These are phyloP conservation scores for Glycyrrhiza uralensis DNA, from an alignment of 306 rosid species.

Conservation along the genomic window DNA sequence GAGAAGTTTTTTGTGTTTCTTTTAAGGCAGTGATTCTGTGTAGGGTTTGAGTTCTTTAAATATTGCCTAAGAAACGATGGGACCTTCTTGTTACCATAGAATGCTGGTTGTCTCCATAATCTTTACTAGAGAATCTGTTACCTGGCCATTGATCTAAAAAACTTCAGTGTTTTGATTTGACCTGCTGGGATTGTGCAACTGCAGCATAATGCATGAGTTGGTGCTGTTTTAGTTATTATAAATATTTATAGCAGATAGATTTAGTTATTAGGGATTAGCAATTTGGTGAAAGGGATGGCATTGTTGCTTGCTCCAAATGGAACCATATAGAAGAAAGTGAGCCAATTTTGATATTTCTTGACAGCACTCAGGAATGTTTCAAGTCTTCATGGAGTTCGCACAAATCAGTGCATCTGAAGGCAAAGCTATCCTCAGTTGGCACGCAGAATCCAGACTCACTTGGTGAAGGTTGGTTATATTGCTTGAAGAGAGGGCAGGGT, in stretches of 20 bases:
- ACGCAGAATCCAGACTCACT: slow-evolving; percentile 38
- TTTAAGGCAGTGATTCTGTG: background rate
- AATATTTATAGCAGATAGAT: slow-evolving; percentile 11
- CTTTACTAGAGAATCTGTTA: background rate
- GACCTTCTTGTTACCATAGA: background rate
- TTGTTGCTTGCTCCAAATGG: slow-evolving; percentile 27
- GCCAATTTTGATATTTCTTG: slow-evolving; percentile 33
- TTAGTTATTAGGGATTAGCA: slow-evolving; percentile 28
- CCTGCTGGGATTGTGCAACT: background rate
- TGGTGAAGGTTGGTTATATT: slow-evolving; percentile 77
- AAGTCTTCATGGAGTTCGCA: slow-evolving; percentile 93
- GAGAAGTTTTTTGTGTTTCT: background rate
- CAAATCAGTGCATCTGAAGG: slow-evolving; percentile 77
- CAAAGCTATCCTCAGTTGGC: slow-evolving; percentile 45
- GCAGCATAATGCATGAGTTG: background rate
- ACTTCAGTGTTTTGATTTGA: background rate
- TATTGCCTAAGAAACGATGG: background rate
- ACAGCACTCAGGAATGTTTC: slow-evolving; percentile 95
- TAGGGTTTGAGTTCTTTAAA: background rate
- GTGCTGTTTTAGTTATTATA: background rate
- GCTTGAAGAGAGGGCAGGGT: slow-evolving; percentile 77
- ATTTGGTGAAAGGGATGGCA: slow-evolving; percentile 18
- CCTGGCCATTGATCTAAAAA: background rate
- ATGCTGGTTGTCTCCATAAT: background rate
- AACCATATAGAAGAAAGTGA: background rate